Conservation (phyloP, 768 basidiomycete genomes). For the Boletus coccyginus region DNA sequence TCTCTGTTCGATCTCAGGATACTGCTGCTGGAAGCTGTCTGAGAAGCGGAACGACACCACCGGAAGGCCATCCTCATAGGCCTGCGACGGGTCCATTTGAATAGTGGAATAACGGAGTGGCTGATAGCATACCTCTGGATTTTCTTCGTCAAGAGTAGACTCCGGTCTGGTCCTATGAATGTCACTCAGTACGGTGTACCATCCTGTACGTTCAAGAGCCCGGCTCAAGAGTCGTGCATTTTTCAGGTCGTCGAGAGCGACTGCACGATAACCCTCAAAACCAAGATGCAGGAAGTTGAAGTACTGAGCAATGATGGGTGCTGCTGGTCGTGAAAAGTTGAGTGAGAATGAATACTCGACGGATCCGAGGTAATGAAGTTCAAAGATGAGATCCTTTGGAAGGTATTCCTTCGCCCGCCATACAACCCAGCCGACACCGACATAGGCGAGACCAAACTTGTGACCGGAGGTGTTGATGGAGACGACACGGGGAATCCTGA, state of each 20-base stretch:
- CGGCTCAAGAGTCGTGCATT: conserved; percentile 67
- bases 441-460: conserved; percentile 57
- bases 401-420: conserved; percentile 56
- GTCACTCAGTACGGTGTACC: conserved; percentile 51
- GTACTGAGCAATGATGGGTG: conserved; percentile 60
- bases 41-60: conserved; percentile 57
- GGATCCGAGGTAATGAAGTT: conserved; percentile 48
- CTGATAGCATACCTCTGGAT: conserved; percentile 48
- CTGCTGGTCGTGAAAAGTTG: conserved; percentile 60
- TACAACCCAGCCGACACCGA: conserved; percentile 63
- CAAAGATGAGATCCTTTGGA: conserved; percentile 71
- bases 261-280: conserved; percentile 48
- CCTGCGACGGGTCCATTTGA: conserved; percentile 18
- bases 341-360: conserved; percentile 76
- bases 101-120: background rate
- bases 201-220: conserved; percentile 56
- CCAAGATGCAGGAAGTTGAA: conserved; percentile 65
- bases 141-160: conserved; percentile 43
- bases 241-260: conserved; percentile 48
- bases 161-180: conserved; percentile 44
- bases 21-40: conserved; percentile 46
- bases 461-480: conserved; percentile 61
- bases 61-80: conserved; percentile 49
- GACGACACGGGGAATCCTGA: conserved; percentile 56
- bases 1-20: conserved; percentile 57